phyloP scores from a whole-genome alignment of 345 rosid genomes.

The Psidium friedrichsthalianum region DNA sequence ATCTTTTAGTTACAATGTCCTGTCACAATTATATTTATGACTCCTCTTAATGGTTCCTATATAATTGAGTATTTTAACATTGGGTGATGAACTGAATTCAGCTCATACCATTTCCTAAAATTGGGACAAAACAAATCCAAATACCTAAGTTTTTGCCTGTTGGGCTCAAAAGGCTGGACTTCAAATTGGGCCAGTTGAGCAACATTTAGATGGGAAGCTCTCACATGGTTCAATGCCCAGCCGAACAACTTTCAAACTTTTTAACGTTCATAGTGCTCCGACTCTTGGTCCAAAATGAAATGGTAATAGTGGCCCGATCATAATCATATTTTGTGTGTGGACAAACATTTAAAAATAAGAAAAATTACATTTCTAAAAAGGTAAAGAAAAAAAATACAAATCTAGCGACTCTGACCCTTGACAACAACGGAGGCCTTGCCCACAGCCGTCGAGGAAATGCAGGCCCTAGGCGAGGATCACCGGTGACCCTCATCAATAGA shows the following conservation, averaged over 20 bases:
- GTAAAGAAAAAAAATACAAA: too few species aligned
- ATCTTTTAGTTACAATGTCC: too few species aligned
- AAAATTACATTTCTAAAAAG: background rate
- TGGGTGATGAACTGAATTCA: background rate
- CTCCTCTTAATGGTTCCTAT: background rate
- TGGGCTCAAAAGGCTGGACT: background rate
- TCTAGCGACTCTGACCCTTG: too few species aligned
- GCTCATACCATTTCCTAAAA: background rate
- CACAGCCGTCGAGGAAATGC: too few species aligned
- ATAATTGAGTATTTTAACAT: background rate
- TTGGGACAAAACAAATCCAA: background rate
- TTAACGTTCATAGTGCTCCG: background rate
- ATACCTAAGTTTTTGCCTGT: background rate
- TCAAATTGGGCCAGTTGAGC: background rate
- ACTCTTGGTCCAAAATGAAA: background rate
- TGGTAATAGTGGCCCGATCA: too few species aligned
- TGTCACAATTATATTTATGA: too few species aligned
- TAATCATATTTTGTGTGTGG: background rate
- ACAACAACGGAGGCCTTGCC: too few species aligned
- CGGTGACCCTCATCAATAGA: too few species aligned
- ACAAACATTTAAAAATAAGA: background rate
- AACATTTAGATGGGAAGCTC: background rate
- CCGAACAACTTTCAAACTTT: background rate
- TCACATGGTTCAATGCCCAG: background rate
- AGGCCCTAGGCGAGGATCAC: too few species aligned